phyloP scores from a whole-genome alignment of 345 rosid genomes.

The Sonneratia alba region DNA sequence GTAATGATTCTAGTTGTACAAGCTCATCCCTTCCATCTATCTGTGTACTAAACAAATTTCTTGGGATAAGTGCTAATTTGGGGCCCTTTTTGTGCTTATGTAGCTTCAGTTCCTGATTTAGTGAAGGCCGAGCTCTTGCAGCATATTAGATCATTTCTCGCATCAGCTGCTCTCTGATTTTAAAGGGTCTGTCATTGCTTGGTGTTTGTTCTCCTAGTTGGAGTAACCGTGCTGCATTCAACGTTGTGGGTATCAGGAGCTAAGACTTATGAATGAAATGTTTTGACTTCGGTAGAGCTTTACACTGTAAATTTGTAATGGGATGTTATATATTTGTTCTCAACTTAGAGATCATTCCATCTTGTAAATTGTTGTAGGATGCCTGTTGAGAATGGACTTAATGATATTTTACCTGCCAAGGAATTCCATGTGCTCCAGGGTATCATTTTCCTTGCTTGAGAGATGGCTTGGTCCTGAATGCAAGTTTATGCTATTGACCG shows the following conservation, averaged over 20 bases:
- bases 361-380: not conserved
- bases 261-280: not conserved
- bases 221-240: not conserved
- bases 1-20: not conserved
- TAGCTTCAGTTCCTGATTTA: slow-evolving; percentile 63
- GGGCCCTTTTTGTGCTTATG: slow-evolving; percentile 13
- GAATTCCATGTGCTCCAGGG: not conserved
- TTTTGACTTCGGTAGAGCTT: not conserved
- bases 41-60: not conserved
- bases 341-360: not conserved
- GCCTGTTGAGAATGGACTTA: not conserved
- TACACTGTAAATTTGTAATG: not conserved
- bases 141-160: slow-evolving; percentile 46
- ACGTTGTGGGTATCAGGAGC: not conserved
- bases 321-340: not conserved
- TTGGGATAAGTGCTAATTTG: not conserved
- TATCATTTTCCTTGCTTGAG: too few species aligned
- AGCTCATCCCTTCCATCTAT: not conserved
- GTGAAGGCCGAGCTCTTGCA: slow-evolving; percentile 65
- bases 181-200: not conserved
- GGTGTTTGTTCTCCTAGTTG: not conserved
- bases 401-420: not conserved
- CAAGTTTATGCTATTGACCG: too few species aligned
- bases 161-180: slow-evolving; percentile 28
- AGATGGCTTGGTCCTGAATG: too few species aligned